phyloP scores from a whole-genome alignment of 2,329 filamentous ascomycete species.

The Aspergillus flavus region DNA sequence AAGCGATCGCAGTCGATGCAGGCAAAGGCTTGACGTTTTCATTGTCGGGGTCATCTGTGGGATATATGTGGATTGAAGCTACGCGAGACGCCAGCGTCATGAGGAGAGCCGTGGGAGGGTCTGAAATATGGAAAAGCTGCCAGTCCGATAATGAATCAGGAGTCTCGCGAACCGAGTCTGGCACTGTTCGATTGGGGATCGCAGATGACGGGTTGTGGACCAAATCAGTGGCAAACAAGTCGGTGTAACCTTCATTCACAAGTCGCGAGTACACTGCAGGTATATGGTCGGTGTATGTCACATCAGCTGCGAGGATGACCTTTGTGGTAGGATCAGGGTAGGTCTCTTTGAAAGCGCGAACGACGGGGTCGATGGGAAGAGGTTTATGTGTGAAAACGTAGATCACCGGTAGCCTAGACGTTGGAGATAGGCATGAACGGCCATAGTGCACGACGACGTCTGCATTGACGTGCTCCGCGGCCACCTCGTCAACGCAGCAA shows the following conservation, averaged over 20 bases:
- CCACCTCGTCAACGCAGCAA: conserved; percentile 96
- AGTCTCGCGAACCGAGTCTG: conserved; percentile 50
- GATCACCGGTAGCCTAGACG: conserved; percentile 81
- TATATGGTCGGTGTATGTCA: conserved; percentile 81
- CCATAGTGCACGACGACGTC: conserved; percentile 95
- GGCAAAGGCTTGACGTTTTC: conserved; percentile 45
- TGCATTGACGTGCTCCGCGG: conserved; percentile 88
- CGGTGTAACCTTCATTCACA: conserved; percentile 65
- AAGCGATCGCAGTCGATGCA: conserved; percentile 56
- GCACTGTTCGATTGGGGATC: conserved; percentile 81
- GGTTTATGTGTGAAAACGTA: conserved; percentile 82
- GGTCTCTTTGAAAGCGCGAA: conserved; percentile 65
- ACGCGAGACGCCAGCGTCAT: conserved; percentile 85
- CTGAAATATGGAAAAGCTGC: conserved; percentile 81
- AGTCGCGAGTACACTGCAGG: conserved; percentile 59
- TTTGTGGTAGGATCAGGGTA: conserved; percentile 67
- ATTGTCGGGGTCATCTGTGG: conserved; percentile 51
- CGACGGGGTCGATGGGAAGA: conserved; percentile 63
- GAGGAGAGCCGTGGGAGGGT: conserved; percentile 78
- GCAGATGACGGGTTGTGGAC: conserved; percentile 75
- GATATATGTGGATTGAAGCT: conserved; percentile 74
- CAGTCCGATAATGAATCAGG: conserved; percentile 62
- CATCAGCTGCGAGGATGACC: conserved; percentile 82
- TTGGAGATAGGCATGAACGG: conserved; percentile 86
- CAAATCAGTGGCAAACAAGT: conserved; percentile 70